Base-by-base conservation (phyloP, 129 eudicot genomes). In the Ambrosia artemisiifolia region DNA sequence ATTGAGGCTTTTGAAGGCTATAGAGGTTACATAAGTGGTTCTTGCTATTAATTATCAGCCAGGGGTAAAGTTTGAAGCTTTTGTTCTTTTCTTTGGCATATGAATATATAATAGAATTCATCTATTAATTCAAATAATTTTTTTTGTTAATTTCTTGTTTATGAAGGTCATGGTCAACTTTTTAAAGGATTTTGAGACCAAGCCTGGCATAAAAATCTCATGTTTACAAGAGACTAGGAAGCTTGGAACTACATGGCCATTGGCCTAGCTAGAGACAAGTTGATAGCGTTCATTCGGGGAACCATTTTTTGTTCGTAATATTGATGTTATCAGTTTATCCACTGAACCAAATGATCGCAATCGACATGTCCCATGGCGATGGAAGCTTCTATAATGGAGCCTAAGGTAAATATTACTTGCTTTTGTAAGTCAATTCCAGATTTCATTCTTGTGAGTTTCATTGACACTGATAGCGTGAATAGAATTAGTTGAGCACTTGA, bases 31-130 rank as follows among this genome's bases (percentile, higher is more conserved):
- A 35, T 97, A 94, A 76, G 99, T 94, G 42, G 96, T 94, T 77
- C 83, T 94, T 78, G 99, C 99, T 57, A 94, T 94, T 75, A 94
- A 90, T 78, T 94, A 94, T 82, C 97, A 88, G 64, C 99, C 99
- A 20, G 99, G 90, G 97, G 99, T 90, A 82, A 80, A 54, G 54
- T 62, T 71, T 70, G 53, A 61, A 70, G 48, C 71, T 65, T 60
- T 73, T 32, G 46, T n/a, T 38, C 3, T 33, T 33, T 33, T 33
- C 0, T 1, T 44, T 30, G 47, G 46, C 4, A 2, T 33, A 2
- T 10, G 0, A 30, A n/a, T n/a, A 0, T 57, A 57, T 28, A 24
- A 28, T 53, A 32, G 5, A 61, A 38, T 48, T 72, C 51, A 76
- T 7, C 18, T 59, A 8, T 59, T 59, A 3, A 32, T 30, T 12